Conservation (phyloP, 768 basidiomycete genomes). For the Imleria badia region DNA sequence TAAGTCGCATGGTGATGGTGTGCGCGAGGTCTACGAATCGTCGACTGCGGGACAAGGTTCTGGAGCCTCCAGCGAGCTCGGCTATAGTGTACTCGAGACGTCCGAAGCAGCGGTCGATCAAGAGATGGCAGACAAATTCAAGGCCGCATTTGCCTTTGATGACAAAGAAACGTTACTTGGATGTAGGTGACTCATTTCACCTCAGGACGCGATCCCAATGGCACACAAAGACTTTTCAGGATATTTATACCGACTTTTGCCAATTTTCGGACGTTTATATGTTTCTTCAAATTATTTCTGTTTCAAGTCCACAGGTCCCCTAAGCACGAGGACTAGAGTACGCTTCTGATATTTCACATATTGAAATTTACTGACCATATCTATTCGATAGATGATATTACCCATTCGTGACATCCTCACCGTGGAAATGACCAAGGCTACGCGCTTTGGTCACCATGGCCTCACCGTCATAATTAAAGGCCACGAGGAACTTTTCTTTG, state of each 20-base stretch:
- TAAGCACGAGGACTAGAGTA: slow-evolving; percentile 81
- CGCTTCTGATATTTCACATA: slow-evolving; percentile 26
- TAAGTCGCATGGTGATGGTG: slow-evolving; percentile 32
- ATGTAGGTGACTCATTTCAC: slow-evolving; percentile 53
- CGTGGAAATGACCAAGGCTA: slow-evolving; percentile 80
- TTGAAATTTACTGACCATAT: slow-evolving; percentile 3
- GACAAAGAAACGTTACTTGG: slow-evolving; percentile 86
- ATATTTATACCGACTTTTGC: slow-evolving; percentile 87
- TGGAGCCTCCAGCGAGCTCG: slow-evolving; percentile 53
- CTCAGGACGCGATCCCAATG: slow-evolving; percentile 7
- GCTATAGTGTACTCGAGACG: slow-evolving; percentile 81
- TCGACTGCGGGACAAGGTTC: slow-evolving; percentile 15
- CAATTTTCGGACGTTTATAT: slow-evolving; percentile 83
- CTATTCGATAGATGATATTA: slow-evolving; percentile 76
- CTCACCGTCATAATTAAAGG: slow-evolving; percentile 90
- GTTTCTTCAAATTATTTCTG: slow-evolving; percentile 93
- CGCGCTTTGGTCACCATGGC: slow-evolving; percentile 87
- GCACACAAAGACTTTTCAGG: slow-evolving; percentile 77
- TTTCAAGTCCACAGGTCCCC: slow-evolving; percentile 85
- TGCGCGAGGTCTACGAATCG: slow-evolving; percentile 56
- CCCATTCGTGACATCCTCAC: slow-evolving; percentile 88
- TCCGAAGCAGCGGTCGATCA: slow-evolving; percentile 61
- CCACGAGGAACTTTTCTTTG: slow-evolving; percentile 97
- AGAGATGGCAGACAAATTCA: slow-evolving; percentile 74
- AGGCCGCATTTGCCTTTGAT: slow-evolving; percentile 78